These are phyloP conservation scores for Endothia cerciana DNA, from an alignment of 2,329 filamentous ascomycete species.

Conservation along the genomic window DNA sequence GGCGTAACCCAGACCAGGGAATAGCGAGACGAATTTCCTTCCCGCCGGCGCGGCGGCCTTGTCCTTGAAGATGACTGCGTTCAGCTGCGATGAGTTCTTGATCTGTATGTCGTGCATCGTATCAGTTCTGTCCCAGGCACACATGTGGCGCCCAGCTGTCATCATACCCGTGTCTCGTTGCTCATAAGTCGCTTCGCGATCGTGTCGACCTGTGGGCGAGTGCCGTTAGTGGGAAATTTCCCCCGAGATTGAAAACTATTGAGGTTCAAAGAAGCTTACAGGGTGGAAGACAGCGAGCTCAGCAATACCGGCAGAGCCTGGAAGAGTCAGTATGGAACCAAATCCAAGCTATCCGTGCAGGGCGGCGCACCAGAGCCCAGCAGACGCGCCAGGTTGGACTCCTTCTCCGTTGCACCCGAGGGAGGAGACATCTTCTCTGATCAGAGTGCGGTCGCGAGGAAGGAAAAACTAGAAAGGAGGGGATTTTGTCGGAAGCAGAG, in stretches of 20 bases:
- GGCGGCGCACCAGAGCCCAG: constrained; percentile 77
- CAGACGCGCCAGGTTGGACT: constrained; percentile 86
- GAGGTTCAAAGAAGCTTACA: constrained; percentile 51
- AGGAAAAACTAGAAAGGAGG: constrained; percentile 12
- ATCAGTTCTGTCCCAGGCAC: constrained; percentile 19
- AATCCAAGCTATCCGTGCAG: constrained; percentile 14
- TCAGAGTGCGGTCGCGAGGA: constrained; percentile 6
- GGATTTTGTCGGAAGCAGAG: constrained; percentile 13
- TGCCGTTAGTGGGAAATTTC: constrained; percentile 32
- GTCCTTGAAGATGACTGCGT: constrained; percentile 92
- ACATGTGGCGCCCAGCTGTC: background rate
- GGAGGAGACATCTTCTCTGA: constrained; percentile 62
- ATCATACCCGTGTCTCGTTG: constrained; percentile 77
- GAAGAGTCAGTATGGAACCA: constrained; percentile 23
- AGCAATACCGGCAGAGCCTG: constrained; percentile 89
- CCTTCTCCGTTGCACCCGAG: constrained; percentile 64
- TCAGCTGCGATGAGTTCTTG: constrained; percentile 66
- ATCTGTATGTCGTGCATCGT: constrained; percentile 47
- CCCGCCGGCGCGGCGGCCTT: constrained; percentile 71
- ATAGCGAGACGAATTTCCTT: constrained; percentile 90
- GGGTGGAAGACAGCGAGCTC: constrained; percentile 93
- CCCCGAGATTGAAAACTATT: constrained; percentile 14
- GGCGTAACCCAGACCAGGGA: constrained; percentile 95
- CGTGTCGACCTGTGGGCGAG: constrained; percentile 76
- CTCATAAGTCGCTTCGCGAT: constrained; percentile 99